Conservation (phyloP, 1,139 yeast genomes). For the Suhomyces bokatorum region DNA sequence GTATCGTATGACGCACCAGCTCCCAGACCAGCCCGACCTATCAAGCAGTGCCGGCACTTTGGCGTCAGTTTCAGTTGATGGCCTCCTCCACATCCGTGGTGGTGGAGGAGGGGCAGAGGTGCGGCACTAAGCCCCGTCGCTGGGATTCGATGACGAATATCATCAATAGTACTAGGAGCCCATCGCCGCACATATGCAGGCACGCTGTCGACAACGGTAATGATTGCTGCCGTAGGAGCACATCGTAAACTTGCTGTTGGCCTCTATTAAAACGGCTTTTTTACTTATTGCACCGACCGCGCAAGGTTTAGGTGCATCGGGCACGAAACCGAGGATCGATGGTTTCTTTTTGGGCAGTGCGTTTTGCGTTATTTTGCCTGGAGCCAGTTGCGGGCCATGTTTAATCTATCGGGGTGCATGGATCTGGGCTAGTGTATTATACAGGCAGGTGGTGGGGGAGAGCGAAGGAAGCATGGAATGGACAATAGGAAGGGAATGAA, state of each 20-base stretch:
- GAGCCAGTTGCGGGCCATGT: constrained; percentile 1
- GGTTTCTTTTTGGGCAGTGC: neutral
- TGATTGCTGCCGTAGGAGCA: neutral
- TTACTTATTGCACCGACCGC: neutral
- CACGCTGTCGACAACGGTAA: neutral
- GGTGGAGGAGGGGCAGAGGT: neutral
- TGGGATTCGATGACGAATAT: constrained; percentile 2
- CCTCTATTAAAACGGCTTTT: neutral
- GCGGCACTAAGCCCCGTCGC: constrained; percentile 2
- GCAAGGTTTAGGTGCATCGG: constrained; percentile 1
- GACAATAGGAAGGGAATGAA: neutral
- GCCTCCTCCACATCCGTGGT: neutral
- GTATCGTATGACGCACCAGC: no score
- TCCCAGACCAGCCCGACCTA: neutral
- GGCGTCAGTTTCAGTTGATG: neutral
- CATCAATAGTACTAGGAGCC: neutral
- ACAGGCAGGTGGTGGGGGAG: neutral
- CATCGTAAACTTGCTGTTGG: neutral
- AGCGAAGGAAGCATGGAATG: neutral
- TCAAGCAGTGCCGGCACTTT: no score
- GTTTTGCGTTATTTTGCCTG: neutral
- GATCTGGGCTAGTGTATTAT: constrained; percentile 3
- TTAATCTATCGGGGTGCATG: constrained; percentile 4
- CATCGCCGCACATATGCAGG: constrained; percentile 1
- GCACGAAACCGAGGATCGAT: neutral